Percentiles rank a stretch among this genome's conserved stretches.
These are phyloP conservation scores for Boletus mariae DNA, from an alignment of 1,284 basidiomycete genomes.

Conservation along the genomic window DNA sequence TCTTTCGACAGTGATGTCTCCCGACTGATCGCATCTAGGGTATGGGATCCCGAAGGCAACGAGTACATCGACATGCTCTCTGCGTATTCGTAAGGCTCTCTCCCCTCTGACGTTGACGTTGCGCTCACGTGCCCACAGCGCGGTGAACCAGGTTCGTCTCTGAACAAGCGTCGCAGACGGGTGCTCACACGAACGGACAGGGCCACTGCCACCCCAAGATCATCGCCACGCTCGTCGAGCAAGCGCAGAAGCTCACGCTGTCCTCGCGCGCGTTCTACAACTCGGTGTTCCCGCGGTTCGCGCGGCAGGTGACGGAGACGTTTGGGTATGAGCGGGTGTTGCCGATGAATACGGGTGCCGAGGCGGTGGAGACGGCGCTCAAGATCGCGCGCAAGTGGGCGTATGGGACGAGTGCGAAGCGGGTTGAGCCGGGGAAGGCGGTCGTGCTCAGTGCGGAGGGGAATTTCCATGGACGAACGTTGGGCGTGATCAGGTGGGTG, in stretches of 20 bases:
- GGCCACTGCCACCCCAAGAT: slow-evolving; percentile 96
- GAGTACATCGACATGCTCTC: slow-evolving; percentile 96
- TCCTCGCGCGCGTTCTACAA: slow-evolving; percentile 98
- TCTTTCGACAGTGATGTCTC: slow-evolving; percentile 34
- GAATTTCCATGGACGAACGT: slow-evolving; percentile 95
- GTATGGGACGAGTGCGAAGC: slow-evolving; percentile 82
- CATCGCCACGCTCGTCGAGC: slow-evolving; percentile 76
- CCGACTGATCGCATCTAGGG: slow-evolving; percentile 43
- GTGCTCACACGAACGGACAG: slow-evolving; percentile 30
- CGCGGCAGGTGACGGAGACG: slow-evolving; percentile 79
- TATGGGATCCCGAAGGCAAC: slow-evolving; percentile 94
- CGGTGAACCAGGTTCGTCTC: slow-evolving; percentile 74
- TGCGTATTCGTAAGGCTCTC: slow-evolving; percentile 76
- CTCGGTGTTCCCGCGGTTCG: slow-evolving; percentile 85
- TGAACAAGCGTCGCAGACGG: no score
- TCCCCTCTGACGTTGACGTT: no score
- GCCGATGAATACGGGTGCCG: slow-evolving; percentile 99
- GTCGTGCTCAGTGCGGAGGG: slow-evolving; percentile 85
- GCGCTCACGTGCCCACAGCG: slow-evolving; percentile 42
- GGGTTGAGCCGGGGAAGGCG: slow-evolving; percentile 57
- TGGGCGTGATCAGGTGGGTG: slow-evolving; percentile 78
- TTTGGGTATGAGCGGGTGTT: slow-evolving; percentile 94
- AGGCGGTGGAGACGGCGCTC: slow-evolving; percentile 89
- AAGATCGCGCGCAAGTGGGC: slow-evolving; percentile 93
- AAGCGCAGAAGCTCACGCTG: slow-evolving; percentile 89